A percentile compares a stretch with the other conserved stretches of the same genome.
phyloP scores from a whole-genome alignment of 2,329 filamentous ascomycete genomes.

The Diaporthe helianthi region DNA sequence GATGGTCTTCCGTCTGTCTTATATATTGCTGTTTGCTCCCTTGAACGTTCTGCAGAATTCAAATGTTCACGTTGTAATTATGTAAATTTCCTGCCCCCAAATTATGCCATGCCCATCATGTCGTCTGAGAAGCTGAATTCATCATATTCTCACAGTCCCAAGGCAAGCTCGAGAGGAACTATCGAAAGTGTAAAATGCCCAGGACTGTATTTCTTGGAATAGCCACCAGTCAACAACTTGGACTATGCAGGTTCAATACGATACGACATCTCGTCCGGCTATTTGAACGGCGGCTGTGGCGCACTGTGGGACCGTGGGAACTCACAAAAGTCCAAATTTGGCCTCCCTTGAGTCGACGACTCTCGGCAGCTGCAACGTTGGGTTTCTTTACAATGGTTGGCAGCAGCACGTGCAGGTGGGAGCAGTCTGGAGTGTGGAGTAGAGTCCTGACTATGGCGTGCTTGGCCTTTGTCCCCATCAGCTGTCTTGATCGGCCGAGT shows the following conservation, averaged over 20 bases:
- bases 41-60: too few species aligned
- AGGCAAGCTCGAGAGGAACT: not conserved
- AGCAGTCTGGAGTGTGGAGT: not conserved
- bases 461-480: not conserved
- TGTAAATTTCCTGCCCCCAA: not conserved
- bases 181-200: slow-evolving; percentile 21
- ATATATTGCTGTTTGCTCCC: not conserved
- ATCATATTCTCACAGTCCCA: not conserved
- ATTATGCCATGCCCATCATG: not conserved
- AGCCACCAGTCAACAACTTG: slow-evolving; percentile 1
- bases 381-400: not conserved
- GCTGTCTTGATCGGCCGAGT: not conserved
- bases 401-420: slow-evolving; percentile 8
- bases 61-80: too few species aligned
- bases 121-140: not conserved
- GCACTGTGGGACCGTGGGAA: not conserved
- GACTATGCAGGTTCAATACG: not conserved
- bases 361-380: not conserved
- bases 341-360: slow-evolving; percentile 1
- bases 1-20: not conserved
- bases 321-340: not conserved
- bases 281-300: too few species aligned
- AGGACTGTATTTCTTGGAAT: not conserved
- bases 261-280: slow-evolving; percentile 3
- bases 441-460: too few species aligned